Percentiles rank a stretch among this genome's conserved stretches.
phyloP scores from a whole-genome alignment of 345 rosid species.

The Turnera subulata region DNA sequence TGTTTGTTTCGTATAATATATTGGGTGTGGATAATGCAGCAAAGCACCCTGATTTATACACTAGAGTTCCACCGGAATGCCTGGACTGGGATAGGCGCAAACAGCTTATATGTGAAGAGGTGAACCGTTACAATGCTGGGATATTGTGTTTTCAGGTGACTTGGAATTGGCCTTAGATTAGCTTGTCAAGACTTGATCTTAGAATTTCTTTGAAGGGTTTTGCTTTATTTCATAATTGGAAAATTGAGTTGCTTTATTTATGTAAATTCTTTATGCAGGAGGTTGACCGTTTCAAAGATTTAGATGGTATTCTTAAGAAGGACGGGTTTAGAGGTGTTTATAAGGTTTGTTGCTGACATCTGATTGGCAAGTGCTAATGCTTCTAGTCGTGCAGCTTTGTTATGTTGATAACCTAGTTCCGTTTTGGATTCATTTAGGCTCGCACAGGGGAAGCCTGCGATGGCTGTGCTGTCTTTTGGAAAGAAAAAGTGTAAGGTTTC shows the following conservation, averaged over 20 bases:
- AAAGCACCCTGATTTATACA: slow-evolving; percentile 28
- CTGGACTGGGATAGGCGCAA: slow-evolving; percentile 28
- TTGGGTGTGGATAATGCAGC: slow-evolving; percentile 24
- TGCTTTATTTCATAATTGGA: background rate
- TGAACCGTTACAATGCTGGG: slow-evolving; percentile 23
- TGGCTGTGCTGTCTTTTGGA: slow-evolving; percentile 93
- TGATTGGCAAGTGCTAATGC: background rate
- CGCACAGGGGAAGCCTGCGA: slow-evolving; percentile 85
- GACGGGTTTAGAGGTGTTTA: slow-evolving; percentile 71
- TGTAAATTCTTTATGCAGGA: slow-evolving; percentile 8
- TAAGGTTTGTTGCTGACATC: slow-evolving; percentile 48
- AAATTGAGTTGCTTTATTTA: background rate
- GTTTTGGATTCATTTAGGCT: slow-evolving; percentile 38
- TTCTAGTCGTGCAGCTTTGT: background rate
- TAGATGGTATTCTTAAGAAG: slow-evolving; percentile 42
- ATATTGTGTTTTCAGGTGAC: slow-evolving; percentile 30
- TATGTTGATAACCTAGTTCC: slow-evolving; percentile 5
- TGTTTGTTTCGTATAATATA: slow-evolving; percentile 26
- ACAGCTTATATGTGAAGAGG: slow-evolving; percentile 23
- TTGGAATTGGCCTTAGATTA: slow-evolving; percentile 7
- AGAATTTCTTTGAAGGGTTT: too few relatives aligned
- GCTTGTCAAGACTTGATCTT: background rate
- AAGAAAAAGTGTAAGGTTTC: slow-evolving; percentile 50
- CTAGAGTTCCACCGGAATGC: slow-evolving; percentile 16
- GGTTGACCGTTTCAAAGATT: slow-evolving; percentile 20